Percentiles rank a stretch among this genome's conserved stretches.
Evolutionary conservation across 306 rosid species (phyloP).

Genomic region (Vigna reflexopilosa): DNA sequence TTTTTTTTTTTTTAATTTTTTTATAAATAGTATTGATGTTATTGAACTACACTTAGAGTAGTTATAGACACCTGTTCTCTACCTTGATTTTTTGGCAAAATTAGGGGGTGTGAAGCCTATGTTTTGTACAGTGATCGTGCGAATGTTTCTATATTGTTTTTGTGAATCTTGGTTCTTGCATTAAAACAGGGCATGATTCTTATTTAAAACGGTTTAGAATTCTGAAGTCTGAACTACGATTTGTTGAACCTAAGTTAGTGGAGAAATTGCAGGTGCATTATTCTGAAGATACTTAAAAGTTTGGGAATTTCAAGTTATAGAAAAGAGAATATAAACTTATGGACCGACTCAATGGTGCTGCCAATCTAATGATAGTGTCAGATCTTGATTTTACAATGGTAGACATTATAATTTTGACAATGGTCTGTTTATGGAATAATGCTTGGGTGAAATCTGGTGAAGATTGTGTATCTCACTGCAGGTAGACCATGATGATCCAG

Average conservation of each 20-base stretch:
- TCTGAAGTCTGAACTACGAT: conserved; percentile 12
- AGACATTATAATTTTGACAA: conserved; percentile 34
- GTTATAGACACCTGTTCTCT: background rate
- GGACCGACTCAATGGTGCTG: conserved; percentile 64
- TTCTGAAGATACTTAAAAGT: conserved; percentile 17
- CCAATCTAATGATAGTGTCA: conserved; percentile 81
- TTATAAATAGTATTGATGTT: background rate
- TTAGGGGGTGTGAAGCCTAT: background rate
- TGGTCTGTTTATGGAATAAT: background rate
- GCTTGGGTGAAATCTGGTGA: background rate
- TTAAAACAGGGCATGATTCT: conserved; percentile 2
- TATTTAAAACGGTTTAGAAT: background rate
- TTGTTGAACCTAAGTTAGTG: conserved; percentile 17
- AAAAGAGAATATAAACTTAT: conserved; percentile 37
- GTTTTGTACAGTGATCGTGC: background rate
- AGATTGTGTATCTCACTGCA: conserved; percentile 44
- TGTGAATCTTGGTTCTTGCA: conserved; percentile 1
- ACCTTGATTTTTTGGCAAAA: background rate
- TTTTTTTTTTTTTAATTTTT: background rate
- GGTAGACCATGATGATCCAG: conserved; percentile 82
- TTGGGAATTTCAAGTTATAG: conserved; percentile 22
- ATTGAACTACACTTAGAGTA: background rate
- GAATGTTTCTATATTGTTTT: background rate
- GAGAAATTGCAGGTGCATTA: conserved; percentile 17
- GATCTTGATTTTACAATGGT: conserved; percentile 93